Evolutionary conservation across 2,329 filamentous ascomycete genomes (phyloP).

Genomic region (Aspergillus ibericus): DNA sequence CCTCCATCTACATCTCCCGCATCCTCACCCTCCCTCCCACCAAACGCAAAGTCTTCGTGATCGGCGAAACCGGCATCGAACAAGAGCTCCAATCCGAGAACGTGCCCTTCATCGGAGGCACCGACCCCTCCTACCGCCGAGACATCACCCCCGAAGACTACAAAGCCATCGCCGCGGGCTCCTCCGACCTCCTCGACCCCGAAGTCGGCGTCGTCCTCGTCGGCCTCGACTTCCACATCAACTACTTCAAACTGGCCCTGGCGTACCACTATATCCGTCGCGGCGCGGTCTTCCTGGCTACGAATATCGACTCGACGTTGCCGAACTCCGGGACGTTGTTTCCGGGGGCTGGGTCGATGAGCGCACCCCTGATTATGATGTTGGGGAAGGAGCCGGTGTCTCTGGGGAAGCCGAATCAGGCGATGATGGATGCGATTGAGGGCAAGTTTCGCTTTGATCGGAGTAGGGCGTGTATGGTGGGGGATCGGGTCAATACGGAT

Average conservation of each 20-base stretch:
- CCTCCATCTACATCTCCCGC: constrained; percentile 91
- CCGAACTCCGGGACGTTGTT: constrained; percentile 81
- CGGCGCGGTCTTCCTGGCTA: constrained; percentile 85
- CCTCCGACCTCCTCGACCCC: constrained; percentile 71
- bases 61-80: constrained; percentile 90
- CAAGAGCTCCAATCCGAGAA: constrained; percentile 79
- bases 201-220: constrained; percentile 87
- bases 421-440: constrained; percentile 99
- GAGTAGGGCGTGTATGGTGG: constrained; percentile 87
- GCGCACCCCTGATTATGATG: constrained; percentile 75
- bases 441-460: constrained; percentile 91
- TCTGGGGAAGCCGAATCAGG: constrained; percentile 92
- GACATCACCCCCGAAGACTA: constrained; percentile 83
- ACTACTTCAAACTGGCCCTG: constrained; percentile 85
- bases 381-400: constrained; percentile 68
- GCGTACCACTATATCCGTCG: constrained; percentile 80
- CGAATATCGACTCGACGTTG: constrained; percentile 87
- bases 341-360: constrained; percentile 83
- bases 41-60: constrained; percentile 90
- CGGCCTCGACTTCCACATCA: constrained; percentile 90
- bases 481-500: constrained; percentile 90
- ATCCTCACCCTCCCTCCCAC: constrained; percentile 77
- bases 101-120: constrained; percentile 80
- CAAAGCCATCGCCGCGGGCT: constrained; percentile 66
- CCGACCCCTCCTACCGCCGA: constrained; percentile 73